Evolutionary conservation across 108 stramenopile genomes (phyloP).

Genomic region (Discostella pseudostelligera): DNA sequence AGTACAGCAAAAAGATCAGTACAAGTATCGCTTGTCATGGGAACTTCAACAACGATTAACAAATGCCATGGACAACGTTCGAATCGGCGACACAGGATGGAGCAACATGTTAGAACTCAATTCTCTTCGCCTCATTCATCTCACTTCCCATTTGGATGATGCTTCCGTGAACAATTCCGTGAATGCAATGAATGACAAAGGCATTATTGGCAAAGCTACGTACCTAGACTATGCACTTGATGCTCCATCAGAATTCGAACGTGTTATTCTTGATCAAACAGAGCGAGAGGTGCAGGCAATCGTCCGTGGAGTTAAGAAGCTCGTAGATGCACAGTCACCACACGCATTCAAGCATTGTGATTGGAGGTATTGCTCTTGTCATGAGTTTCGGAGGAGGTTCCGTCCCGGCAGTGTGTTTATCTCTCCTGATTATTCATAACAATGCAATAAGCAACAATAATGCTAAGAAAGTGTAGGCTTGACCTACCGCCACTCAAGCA

Average conservation of each 20-base stretch:
- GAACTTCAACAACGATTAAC: conserved; percentile 32
- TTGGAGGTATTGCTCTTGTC: conserved; percentile 84
- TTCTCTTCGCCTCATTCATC: conserved; percentile 68
- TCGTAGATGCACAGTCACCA: conserved; percentile 70
- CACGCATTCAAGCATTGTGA: conserved; percentile 73
- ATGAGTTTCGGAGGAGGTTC: conserved; percentile 65
- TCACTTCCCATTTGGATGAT: conserved; percentile 56
- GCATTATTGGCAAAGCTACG: conserved; percentile 48
- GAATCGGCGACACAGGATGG: conserved; percentile 27
- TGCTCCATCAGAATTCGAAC: conserved; percentile 42
- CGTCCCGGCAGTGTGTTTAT: conserved; percentile 57
- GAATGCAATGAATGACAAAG: background rate
- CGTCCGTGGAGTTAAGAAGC: conserved; percentile 48
- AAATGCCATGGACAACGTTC: conserved; percentile 7
- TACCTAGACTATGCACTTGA: conserved; percentile 68
- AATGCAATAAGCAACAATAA: background rate
- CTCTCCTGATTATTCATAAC: background rate
- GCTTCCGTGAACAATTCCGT: conserved; percentile 11
- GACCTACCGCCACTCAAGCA: background rate
- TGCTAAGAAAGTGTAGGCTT: background rate
- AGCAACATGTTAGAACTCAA: conserved; percentile 47
- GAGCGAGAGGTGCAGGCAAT: conserved; percentile 56
- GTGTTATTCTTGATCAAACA: conserved; percentile 43
- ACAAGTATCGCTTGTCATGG: conserved; percentile 40
- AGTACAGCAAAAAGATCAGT: conserved; percentile 5